Evolutionary conservation across 257 asterid species (phyloP), one percentile per base, ranked within the genome.

Genomic region (Handroanthus guayacan): DNA sequence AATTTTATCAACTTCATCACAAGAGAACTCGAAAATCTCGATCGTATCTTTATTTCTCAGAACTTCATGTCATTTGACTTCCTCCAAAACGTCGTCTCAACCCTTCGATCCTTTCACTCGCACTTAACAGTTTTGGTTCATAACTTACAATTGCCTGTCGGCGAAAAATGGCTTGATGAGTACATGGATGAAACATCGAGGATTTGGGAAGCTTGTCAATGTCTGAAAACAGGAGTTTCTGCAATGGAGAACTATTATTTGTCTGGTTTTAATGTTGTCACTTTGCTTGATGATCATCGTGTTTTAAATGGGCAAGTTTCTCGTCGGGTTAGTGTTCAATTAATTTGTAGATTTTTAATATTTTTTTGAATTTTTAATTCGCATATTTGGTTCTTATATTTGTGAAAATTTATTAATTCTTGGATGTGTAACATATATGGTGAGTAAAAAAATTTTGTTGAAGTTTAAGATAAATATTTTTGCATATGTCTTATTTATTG

Each of bases 101-200:
- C 89, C 0, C 85, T 92, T 17, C 80, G 93, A 56, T 90, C 93
- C 9, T 84, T 84, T 62, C 97, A 90, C 31, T 81, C 95, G 12
- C 89, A 89, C 31, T 16, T 87, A 17, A 84, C 90, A 18, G 36
- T 76, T 50, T 72, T 92, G 57, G 86, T 86, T 8, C 93, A 89
- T 60, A 89, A 85, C 34, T 76, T 92, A 2, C 88, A 84, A 37
- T 84, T 92, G 45, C 96, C 95, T 0, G 85, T 79, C 9, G 96
- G 97, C 0, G 97, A 87, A 34, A 92, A 92, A 81, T 90, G 97
- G 97, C 84, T 90, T 0, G 95, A 92, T 5, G 96, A 89, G 16
- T 92, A 88, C 83, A 92, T 92, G 97, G 97, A 92, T 62, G 97
- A 92, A 25, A 90, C 96, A 66, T 88, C 97, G 3, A 75, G 91